Evolutionary conservation across 441 rosid species (phyloP).

Genomic region (Cnidoscolus chayamansa): DNA sequence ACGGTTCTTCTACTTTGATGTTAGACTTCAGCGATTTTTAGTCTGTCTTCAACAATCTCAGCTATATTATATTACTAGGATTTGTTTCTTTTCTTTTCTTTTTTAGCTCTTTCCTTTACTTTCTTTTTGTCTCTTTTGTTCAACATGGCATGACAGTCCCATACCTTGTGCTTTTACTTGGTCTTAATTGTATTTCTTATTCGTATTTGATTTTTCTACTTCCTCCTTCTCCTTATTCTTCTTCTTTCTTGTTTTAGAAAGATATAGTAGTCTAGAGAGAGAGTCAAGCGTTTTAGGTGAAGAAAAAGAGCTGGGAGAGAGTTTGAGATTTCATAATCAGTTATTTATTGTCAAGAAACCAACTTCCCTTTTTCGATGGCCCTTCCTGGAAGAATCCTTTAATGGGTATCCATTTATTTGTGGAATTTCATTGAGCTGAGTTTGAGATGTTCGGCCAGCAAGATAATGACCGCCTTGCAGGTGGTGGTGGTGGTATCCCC

Average conservation of each 20-base stretch:
- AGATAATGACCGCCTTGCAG: slow-evolving; percentile 40
- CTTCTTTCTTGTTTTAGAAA: slow-evolving; percentile 6
- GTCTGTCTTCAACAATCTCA: slow-evolving; percentile 38
- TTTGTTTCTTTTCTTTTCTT: slow-evolving; percentile 10
- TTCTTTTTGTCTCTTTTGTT: slow-evolving; percentile 22
- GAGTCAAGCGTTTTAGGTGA: slow-evolving; percentile 54
- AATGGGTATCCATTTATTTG: slow-evolving; percentile 31
- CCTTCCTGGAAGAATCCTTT: slow-evolving; percentile 42
- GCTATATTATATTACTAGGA: slow-evolving; percentile 15
- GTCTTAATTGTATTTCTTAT: slow-evolving; percentile 27
- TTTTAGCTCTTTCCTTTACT: slow-evolving; percentile 9
- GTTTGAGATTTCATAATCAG: slow-evolving; percentile 18
- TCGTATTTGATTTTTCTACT: slow-evolving; percentile 48
- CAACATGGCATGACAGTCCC: slow-evolving; percentile 4
- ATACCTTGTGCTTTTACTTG: slow-evolving; percentile 32
- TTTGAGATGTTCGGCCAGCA: slow-evolving; percentile 49
- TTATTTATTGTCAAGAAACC: slow-evolving; percentile 29
- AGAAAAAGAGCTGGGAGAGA: slow-evolving; percentile 17
- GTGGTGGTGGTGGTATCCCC: slow-evolving; percentile 17
- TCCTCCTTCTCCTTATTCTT: slow-evolving; percentile 19
- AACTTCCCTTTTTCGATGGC: slow-evolving; percentile 30
- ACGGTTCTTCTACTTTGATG: background rate
- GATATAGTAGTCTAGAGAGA: slow-evolving; percentile 15
- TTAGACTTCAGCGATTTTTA: slow-evolving; percentile 20
- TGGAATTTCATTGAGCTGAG: slow-evolving; percentile 21